phyloP scores from a whole-genome alignment of 176 grass and related monocot species.

The Oryza glaberrima region DNA sequence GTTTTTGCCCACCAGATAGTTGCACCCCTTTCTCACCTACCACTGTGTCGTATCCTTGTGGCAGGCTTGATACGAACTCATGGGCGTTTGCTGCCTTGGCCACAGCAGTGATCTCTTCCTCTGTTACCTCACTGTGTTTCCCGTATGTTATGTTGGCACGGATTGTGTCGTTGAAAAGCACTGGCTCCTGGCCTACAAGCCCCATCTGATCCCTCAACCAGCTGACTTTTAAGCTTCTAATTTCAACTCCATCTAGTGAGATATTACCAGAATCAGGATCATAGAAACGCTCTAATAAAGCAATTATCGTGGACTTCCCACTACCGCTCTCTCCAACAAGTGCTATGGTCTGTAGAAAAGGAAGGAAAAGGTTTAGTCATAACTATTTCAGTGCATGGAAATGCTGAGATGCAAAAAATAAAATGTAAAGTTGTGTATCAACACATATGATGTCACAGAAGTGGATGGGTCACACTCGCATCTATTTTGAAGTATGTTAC shows the following conservation, averaged over 20 bases:
- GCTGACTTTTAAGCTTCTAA: conserved; percentile 50
- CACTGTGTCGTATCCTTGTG: conserved; percentile 54
- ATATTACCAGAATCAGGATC: conserved; percentile 67
- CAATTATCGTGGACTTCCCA: conserved; percentile 76
- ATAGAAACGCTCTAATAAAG: conserved; percentile 73
- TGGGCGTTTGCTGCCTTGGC: conserved; percentile 66
- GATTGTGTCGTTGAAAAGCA: conserved; percentile 71
- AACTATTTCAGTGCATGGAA: conserved; percentile 7
- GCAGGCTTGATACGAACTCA: conserved; percentile 62
- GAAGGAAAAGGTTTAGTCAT: conserved; percentile 21
- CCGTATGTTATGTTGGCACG: conserved; percentile 60
- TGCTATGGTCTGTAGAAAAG: conserved; percentile 61
- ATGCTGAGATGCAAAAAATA: conserved; percentile 29
- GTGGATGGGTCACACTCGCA: neutral
- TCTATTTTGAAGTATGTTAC: conserved; percentile 12
- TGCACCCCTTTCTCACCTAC: conserved; percentile 65
- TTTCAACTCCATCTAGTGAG: conserved; percentile 55
- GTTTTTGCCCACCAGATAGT: conserved; percentile 71
- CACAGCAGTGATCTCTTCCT: conserved; percentile 53
- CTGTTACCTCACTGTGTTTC: conserved; percentile 46
- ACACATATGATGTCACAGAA: conserved; percentile 5
- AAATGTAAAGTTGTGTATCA: conserved; percentile 13
- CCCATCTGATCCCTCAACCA: conserved; percentile 68
- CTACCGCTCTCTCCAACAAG: conserved; percentile 83
- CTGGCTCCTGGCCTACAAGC: conserved; percentile 63